phyloP scores from a whole-genome alignment of 1,284 basidiomycete species.

The Mycena citricolor region DNA sequence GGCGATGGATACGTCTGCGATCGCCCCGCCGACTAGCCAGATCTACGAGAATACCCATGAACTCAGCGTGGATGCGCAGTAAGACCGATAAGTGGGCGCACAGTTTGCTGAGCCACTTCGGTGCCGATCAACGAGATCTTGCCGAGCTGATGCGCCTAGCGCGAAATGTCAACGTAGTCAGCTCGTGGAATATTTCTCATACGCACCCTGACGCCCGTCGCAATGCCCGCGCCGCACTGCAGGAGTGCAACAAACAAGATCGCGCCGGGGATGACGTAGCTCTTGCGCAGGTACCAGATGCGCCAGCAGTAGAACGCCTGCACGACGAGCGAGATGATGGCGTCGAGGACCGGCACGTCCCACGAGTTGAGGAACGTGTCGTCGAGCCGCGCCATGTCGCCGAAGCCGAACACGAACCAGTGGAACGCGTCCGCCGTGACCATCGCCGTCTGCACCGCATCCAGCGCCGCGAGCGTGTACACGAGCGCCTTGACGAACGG shows the following conservation, averaged over 20 bases:
- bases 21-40: slow-evolving; percentile 20
- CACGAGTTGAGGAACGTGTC: slow-evolving; percentile 25
- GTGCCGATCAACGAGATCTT: slow-evolving; percentile 20
- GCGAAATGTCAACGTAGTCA: slow-evolving; percentile 1
- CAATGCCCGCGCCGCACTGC: slow-evolving; percentile 19
- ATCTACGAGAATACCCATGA: slow-evolving; percentile 7
- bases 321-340: slow-evolving; percentile 23
- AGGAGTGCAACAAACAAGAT: slow-evolving; percentile 16
- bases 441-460: slow-evolving; percentile 21
- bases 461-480: slow-evolving; percentile 20
- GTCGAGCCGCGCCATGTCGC: slow-evolving; percentile 17
- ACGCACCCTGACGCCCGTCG: slow-evolving; percentile 15
- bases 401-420: slow-evolving; percentile 25
- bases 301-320: slow-evolving; percentile 24
- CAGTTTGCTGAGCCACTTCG: slow-evolving; percentile 18
- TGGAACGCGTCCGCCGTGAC: slow-evolving; percentile 25
- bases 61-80: background rate
- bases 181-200: slow-evolving; percentile 1
- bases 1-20: slow-evolving; percentile 22
- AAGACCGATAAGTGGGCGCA: slow-evolving; percentile 4
- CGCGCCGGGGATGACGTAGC: slow-evolving; percentile 3
- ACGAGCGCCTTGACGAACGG: slow-evolving; percentile 11
- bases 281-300: slow-evolving; percentile 13
- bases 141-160: slow-evolving; percentile 19
- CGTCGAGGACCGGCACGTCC: slow-evolving; percentile 24